Evolutionary conservation across 768 basidiomycete species (phyloP), one percentile per base, ranked within the genome.

Genomic region (Xerocomus spinulosus): DNA sequence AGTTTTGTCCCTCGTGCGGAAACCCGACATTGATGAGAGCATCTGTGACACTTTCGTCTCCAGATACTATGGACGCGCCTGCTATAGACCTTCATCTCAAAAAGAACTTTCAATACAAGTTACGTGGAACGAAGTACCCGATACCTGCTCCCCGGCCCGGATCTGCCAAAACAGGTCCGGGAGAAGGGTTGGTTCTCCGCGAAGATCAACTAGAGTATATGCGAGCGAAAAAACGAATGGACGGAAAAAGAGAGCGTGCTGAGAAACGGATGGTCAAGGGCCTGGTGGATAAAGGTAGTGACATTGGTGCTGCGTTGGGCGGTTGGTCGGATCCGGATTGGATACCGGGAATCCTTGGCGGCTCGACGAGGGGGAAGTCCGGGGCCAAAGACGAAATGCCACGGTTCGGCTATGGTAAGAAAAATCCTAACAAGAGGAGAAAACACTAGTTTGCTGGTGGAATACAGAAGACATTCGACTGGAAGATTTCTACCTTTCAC

Each of bases 1-100:
- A 91, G 58, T 99, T 99, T 73, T 99, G 96, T 64, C 95, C 96
- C 2, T 91, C 93, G 9, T 99, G 96, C 61, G 96, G 96, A 35
- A 94, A 92, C 58, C 78, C 92, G 0, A 89, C 95, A 1, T 76
- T 99, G 13, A 67, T 96, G 42, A 87, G 96, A 50, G 85, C 90
- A 2, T 94, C 93, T 3, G 90, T 97, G 23, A 95, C 95, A 3
- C 77, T 93, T 32, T 75, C 85, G 9, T 76, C 82, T 1, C 81
- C 87, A 0, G 73, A 69, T 37, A 81, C 85, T 15, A 69, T 77
- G 32, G 71, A 81, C 59, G 72, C 81, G 3, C 85, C 85, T 2
- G 74, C 70, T 13, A 81, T 94, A 78, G 81, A 91, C 65, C 76
- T 99, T 4, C 95, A 99, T 70, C 81, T 99, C 42, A 97, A 94